These are phyloP conservation scores for Globisporangium carolinianum DNA, from an alignment of 352 stramenopile genomes.

Conservation along the genomic window DNA sequence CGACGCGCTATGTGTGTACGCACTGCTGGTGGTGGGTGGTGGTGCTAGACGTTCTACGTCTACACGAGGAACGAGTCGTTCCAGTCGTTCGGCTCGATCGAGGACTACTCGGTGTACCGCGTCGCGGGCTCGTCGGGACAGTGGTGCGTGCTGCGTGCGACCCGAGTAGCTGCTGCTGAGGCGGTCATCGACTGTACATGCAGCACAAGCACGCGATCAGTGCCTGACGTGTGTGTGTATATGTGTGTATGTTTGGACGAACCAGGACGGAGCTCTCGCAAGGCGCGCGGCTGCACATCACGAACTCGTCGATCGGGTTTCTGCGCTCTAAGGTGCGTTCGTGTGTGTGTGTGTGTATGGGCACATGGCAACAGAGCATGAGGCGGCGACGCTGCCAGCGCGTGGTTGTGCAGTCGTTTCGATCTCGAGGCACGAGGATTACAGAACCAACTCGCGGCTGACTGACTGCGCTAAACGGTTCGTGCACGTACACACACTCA, in stretches of 20 bases:
- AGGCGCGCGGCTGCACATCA: conserved; percentile 62
- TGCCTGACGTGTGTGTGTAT: neutral
- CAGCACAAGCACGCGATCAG: too few relatives aligned
- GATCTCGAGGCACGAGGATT: too few relatives aligned
- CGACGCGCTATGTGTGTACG: too few relatives aligned
- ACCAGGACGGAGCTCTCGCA: conserved; percentile 67
- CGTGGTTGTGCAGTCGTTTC: too few relatives aligned
- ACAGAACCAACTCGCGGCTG: too few relatives aligned
- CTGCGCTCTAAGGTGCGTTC: conserved; percentile 53
- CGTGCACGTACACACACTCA: too few relatives aligned
- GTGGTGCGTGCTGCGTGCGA: conserved; percentile 23
- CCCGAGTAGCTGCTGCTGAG: neutral
- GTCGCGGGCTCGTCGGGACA: conserved; percentile 22
- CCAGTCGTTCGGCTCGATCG: conserved; percentile 54
- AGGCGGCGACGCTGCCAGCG: too few relatives aligned
- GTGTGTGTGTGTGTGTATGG: neutral
- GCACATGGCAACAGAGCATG: neutral
- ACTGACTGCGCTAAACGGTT: too few relatives aligned
- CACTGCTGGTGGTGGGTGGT: neutral
- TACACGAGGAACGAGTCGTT: conserved; percentile 74
- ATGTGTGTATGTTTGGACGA: neutral
- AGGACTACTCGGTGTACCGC: conserved; percentile 65
- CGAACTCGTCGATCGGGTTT: conserved; percentile 62
- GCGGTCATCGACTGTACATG: neutral
- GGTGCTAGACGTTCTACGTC: conserved; percentile 61